Percentiles rank a stretch among this genome's conserved stretches.
These are phyloP conservation scores for Vigna unguiculata DNA, from an alignment of 306 rosid genomes.

Conservation along the genomic window DNA sequence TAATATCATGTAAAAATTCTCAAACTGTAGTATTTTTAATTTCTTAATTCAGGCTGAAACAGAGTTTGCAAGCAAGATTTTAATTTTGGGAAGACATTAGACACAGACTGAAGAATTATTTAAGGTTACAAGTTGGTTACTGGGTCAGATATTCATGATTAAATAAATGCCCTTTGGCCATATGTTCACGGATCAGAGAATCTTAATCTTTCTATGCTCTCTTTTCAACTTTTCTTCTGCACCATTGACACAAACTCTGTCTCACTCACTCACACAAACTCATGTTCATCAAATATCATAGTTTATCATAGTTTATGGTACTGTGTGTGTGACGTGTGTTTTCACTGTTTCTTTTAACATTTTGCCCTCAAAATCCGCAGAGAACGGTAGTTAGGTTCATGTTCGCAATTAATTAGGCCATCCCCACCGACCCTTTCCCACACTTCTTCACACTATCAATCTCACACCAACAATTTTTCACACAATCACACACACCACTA, in stretches of 20 bases:
- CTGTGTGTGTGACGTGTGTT: neutral
- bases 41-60: neutral
- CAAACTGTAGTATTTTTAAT: neutral
- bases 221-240: slow-evolving; percentile 40
- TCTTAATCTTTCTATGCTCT: slow-evolving; percentile 57
- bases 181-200: slow-evolving; percentile 58
- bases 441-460: neutral
- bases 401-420: slow-evolving; percentile 30
- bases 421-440: slow-evolving; percentile 33
- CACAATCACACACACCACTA: neutral
- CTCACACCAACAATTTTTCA: slow-evolving; percentile 3
- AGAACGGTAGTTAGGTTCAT: slow-evolving; percentile 24
- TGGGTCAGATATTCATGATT: slow-evolving; percentile 35
- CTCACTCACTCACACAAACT: neutral
- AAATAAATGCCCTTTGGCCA: slow-evolving; percentile 4
- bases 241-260: slow-evolving; percentile 14
- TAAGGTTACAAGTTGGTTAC: neutral
- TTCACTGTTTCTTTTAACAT: slow-evolving; percentile 15
- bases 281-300: neutral
- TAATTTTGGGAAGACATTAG: too few species aligned
- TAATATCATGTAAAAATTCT: neutral
- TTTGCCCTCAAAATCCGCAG: slow-evolving; percentile 30
- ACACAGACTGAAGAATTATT: neutral
- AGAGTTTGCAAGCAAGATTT: neutral
- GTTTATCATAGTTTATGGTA: neutral